Evolutionary conservation across 2,329 filamentous ascomycete genomes (phyloP), one percentile per base, ranked within the genome.

Genomic region (Fusarium circinatum): DNA sequence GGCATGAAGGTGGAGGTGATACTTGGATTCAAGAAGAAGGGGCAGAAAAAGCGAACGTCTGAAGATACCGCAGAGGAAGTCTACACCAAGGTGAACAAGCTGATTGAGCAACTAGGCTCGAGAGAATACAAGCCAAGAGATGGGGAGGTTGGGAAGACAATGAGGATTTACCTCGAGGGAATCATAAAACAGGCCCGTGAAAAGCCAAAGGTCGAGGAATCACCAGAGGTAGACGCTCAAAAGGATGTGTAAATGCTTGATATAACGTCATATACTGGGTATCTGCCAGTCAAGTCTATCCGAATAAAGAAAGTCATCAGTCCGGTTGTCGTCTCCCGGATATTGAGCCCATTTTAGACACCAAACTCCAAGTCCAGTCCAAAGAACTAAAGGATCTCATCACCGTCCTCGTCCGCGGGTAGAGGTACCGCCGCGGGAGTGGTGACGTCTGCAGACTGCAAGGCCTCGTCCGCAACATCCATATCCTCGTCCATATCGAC

Each of bases 1-100:
- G 95, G 95, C 2, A 88, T 89, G 80, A 90, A 87, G 79, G 94
- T 98, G 26, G 92, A 96, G 80, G 79, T 98, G 17, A 78, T 92
- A 60, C 77, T 98, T 55, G 89, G 90, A n/a, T 73, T 70, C 45
- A 81, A 80, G 65, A 89, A 89, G 80, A 95, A 92, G 86, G 89
- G 87, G 76, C 86, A 87, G 66, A 86, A 87, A 74, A 86, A 87
- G 73, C 86, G 88, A 71, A 86, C 86, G 65, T 90, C 93, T 1
- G 77, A 78, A 42, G 89, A 90, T 30, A 91, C 95, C 82, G 90
- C 89, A 26, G 80, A 87, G 68, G 86, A 82, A 30, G 80, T 95
- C 49, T 76, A 96, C 34, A 71, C 68, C 51, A 80, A 73, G 52
- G 78, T 88, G 13, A 73, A 76, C 66, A 83, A 84, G 22, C 75